Evolutionary conservation across 1,284 basidiomycete species (phyloP).

Genomic region (Stygiomarasmius scandens): DNA sequence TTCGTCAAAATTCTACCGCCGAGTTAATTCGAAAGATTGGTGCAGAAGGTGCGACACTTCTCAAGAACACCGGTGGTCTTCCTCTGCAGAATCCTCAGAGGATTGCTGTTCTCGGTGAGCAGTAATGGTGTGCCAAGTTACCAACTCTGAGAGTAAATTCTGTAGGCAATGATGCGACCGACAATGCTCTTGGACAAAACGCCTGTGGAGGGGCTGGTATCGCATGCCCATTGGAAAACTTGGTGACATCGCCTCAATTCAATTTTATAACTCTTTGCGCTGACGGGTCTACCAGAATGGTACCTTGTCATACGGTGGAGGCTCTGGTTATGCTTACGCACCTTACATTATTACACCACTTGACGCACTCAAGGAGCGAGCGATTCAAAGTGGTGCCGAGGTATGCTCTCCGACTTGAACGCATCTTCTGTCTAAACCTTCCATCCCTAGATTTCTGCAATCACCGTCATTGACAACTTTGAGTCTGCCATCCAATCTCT

Average conservation of each 20-base stretch:
- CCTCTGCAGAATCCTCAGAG: constrained; percentile 12
- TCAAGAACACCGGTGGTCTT: constrained; percentile 20
- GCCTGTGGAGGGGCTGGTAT: neutral
- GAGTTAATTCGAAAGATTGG: constrained; percentile 17
- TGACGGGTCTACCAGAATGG: constrained; percentile 13
- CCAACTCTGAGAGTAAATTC: neutral
- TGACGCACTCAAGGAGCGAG: constrained; percentile 16
- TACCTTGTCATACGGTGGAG: constrained; percentile 18
- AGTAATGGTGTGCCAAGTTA: neutral
- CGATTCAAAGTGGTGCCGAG: constrained; percentile 14
- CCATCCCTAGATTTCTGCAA: constrained; percentile 8
- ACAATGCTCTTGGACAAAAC: constrained; percentile 7
- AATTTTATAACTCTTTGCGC: neutral
- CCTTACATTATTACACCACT: constrained; percentile 22
- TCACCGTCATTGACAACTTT: neutral
- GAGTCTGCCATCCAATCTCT: neutral
- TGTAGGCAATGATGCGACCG: constrained; percentile 3
- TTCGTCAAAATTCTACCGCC: neutral
- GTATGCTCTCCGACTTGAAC: constrained; percentile 12
- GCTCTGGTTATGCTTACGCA: constrained; percentile 16
- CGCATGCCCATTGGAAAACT: neutral
- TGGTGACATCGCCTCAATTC: neutral
- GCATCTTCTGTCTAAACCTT: neutral
- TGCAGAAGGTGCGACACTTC: constrained; percentile 16
- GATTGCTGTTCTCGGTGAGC: constrained; percentile 6